These are phyloP conservation scores for Fusarium nodosum DNA, from an alignment of 2,329 filamentous ascomycete genomes.

Conservation along the genomic window DNA sequence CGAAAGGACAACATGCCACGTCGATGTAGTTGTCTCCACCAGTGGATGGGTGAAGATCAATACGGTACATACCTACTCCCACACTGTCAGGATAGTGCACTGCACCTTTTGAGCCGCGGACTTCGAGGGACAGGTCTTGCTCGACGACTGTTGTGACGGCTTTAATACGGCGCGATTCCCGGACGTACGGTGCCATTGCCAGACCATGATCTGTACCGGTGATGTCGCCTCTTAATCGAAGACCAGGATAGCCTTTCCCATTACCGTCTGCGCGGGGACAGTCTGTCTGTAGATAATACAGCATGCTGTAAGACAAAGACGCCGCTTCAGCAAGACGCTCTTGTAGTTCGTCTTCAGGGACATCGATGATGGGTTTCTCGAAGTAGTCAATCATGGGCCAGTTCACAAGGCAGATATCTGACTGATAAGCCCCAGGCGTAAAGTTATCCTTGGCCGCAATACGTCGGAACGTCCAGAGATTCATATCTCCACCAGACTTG, in stretches of 20 bases:
- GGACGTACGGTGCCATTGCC: constrained; percentile 50
- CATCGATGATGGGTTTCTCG: constrained; percentile 49
- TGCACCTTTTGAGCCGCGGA: constrained; percentile 43
- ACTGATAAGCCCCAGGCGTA: constrained; percentile 39
- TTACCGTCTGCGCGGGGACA: constrained; percentile 47
- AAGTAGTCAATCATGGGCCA: constrained; percentile 53
- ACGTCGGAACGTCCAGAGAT: constrained; percentile 50
- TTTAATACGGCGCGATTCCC: constrained; percentile 48
- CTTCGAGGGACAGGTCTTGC: constrained; percentile 45
- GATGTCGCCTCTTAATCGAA: constrained; percentile 47
- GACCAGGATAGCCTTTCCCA: constrained; percentile 45
- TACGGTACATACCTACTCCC: constrained; percentile 51
- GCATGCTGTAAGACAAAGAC: constrained; percentile 49
- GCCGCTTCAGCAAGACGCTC: constrained; percentile 37
- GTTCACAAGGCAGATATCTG: constrained; percentile 50
- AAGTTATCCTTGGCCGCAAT: constrained; percentile 48
- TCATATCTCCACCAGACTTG: constrained; percentile 48
- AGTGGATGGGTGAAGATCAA: constrained; percentile 49
- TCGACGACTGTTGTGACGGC: constrained; percentile 47
- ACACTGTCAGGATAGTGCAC: constrained; percentile 48
- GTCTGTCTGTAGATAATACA: constrained; percentile 49
- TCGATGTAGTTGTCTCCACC: constrained; percentile 52
- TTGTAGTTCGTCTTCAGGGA: constrained; percentile 38
- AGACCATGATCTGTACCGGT: constrained; percentile 49
- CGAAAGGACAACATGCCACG: constrained; percentile 50